Conservation (phyloP, 2,329 filamentous ascomycete species). For the Phaeosphaeria sp. region DNA sequence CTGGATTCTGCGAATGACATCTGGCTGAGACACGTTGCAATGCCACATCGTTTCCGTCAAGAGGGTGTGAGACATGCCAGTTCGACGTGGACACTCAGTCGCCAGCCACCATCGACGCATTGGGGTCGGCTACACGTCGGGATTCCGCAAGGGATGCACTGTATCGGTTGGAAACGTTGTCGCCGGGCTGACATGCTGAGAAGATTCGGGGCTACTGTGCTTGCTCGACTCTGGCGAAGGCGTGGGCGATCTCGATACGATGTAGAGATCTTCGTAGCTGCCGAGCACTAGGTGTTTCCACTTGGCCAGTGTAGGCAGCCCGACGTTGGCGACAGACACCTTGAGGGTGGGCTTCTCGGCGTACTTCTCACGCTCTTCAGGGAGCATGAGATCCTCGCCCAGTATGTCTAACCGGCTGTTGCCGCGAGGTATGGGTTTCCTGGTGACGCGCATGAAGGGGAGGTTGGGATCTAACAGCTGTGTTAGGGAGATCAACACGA, state of each 20-base stretch:
- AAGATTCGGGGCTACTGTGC: constrained; percentile 47
- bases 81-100: constrained; percentile 10
- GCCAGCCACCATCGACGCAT: background rate
- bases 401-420: constrained; percentile 55
- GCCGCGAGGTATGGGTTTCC: constrained; percentile 54
- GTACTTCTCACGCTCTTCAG: constrained; percentile 45
- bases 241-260: constrained; percentile 52
- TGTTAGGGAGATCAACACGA: constrained; percentile 22
- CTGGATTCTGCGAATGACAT: constrained; percentile 9
- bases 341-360: constrained; percentile 55
- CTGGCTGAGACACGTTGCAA: constrained; percentile 2
- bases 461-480: constrained; percentile 46
- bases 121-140: constrained; percentile 13
- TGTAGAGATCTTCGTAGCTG: constrained; percentile 57
- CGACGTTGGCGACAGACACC: constrained; percentile 55
- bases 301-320: constrained; percentile 53
- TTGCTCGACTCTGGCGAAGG: constrained; percentile 44
- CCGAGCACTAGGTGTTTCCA: constrained; percentile 55
- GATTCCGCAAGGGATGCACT: constrained; percentile 30
- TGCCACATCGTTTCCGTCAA: background rate
- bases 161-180: constrained; percentile 41
- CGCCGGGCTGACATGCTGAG: constrained; percentile 45
- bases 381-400: constrained; percentile 51
- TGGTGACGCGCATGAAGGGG: constrained; percentile 52
- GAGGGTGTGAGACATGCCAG: constrained; percentile 19